A percentile compares a stretch with the other conserved stretches of the same genome.
Evolutionary conservation across 495 filamentous ascomycete species (phyloP).

Genomic region (Trichocladium uniseriatum): DNA sequence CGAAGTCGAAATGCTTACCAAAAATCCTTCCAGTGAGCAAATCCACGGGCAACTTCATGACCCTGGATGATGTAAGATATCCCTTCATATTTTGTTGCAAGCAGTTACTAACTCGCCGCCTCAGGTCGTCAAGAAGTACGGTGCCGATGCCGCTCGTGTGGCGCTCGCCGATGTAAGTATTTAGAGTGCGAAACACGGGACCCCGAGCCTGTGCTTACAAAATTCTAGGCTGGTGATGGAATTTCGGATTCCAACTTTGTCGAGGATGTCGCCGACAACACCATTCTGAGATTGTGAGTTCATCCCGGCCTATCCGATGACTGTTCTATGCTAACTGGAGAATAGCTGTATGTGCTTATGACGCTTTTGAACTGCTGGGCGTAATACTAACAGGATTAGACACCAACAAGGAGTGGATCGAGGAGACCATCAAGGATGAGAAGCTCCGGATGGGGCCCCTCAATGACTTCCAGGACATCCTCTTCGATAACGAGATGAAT

Average conservation of each 20-base stretch:
- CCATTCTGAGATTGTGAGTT: constrained; percentile 63
- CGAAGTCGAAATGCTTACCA: no score
- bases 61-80: constrained; percentile 53
- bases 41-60: constrained; percentile 91
- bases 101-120: no score
- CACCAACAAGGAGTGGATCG: constrained; percentile 85
- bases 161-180: constrained; percentile 91
- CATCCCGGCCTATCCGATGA: no score
- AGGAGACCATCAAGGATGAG: constrained; percentile 67
- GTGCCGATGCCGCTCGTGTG: constrained; percentile 84
- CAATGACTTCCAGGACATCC: constrained; percentile 71
- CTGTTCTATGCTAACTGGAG: no score
- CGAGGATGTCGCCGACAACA: constrained; percentile 84
- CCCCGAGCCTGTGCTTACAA: no score
- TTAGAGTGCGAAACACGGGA: no score
- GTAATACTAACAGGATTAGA: constrained; percentile 10
- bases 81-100: no score
- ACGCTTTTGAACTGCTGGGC: no score
- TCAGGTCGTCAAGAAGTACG: constrained; percentile 70
- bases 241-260: constrained; percentile 97
- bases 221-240: constrained; percentile 86
- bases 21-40: constrained; percentile 58
- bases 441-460: constrained; percentile 63
- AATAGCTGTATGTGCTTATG: no score
- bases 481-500: constrained; percentile 94